Percentiles rank a stretch among this genome's conserved stretches.
Conservation (phyloP, 2,329 filamentous ascomycete genomes). For the Talaromyces sp. region DNA sequence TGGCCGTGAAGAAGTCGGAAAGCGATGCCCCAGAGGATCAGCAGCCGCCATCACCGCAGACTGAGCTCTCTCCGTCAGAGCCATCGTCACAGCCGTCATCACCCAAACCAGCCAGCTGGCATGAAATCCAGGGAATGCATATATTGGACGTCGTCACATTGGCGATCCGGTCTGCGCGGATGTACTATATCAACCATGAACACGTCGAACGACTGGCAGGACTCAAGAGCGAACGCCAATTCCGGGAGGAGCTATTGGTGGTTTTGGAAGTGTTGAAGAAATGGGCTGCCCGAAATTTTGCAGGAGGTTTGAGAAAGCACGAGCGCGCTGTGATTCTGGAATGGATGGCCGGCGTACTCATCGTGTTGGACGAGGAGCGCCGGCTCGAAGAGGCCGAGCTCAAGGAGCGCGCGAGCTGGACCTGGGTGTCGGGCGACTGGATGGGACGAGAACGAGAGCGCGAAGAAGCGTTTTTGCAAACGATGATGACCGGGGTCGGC, state of each 20-base stretch:
- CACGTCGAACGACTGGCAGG: conserved; percentile 76
- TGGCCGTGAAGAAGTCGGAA: conserved; percentile 52
- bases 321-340: conserved; percentile 69
- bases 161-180: conserved; percentile 90
- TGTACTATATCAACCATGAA: conserved; percentile 93
- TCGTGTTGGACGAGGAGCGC: conserved; percentile 71
- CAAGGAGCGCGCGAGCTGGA: conserved; percentile 66
- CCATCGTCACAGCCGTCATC: conserved; percentile 11
- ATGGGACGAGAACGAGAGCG: conserved; percentile 65
- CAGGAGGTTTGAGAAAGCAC: conserved; percentile 70
- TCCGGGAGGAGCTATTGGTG: conserved; percentile 74
- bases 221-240: conserved; percentile 80
- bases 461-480: conserved; percentile 74
- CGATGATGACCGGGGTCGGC: conserved; percentile 53
- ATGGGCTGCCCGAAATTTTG: conserved; percentile 83
- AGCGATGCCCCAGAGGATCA: conserved; percentile 20
- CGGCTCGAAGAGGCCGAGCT: conserved; percentile 69
- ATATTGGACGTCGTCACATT: conserved; percentile 88
- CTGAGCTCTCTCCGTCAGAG: conserved; percentile 18
- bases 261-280: conserved; percentile 89
- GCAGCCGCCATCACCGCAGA: conserved; percentile 20
- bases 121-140: conserved; percentile 85
- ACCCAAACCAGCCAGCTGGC: conserved; percentile 57
- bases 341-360: conserved; percentile 75
- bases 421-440: conserved; percentile 79